A percentile compares a stretch with the other conserved stretches of the same genome.
These are phyloP conservation scores for Pseudonitzschia multistriata DNA, from an alignment of 108 stramenopile species.

Conservation along the genomic window DNA sequence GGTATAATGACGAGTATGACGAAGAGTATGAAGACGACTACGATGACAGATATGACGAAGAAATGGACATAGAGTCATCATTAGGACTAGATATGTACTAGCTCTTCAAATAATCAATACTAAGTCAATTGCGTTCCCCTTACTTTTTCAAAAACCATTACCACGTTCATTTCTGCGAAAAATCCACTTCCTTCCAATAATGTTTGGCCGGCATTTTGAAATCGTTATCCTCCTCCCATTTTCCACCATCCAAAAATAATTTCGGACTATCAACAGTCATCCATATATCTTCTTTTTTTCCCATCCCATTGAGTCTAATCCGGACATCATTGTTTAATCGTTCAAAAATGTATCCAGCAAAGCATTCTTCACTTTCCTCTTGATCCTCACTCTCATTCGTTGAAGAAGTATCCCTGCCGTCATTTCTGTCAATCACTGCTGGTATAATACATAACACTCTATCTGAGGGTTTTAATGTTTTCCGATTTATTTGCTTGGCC, in stretches of 20 bases:
- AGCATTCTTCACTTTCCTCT: slow-evolving; percentile 63
- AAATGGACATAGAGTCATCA: slow-evolving; percentile 73
- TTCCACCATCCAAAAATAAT: slow-evolving; percentile 74
- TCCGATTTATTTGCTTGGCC: slow-evolving; percentile 39
- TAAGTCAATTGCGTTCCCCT: background rate
- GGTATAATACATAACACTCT: slow-evolving; percentile 44
- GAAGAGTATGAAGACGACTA: slow-evolving; percentile 5
- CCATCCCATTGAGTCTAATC: slow-evolving; percentile 66
- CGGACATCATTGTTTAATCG: slow-evolving; percentile 61
- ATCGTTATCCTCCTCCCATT: slow-evolving; percentile 35
- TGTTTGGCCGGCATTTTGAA: slow-evolving; percentile 31
- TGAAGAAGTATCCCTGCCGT: slow-evolving; percentile 1
- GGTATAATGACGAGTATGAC: background rate
- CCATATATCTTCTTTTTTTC: slow-evolving; percentile 76
- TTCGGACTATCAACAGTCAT: slow-evolving; percentile 54
- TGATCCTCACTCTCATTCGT: slow-evolving; percentile 37
- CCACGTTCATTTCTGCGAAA: slow-evolving; percentile 32
- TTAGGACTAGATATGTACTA: slow-evolving; percentile 72
- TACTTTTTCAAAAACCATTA: background rate
- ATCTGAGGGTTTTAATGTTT: slow-evolving; percentile 18
- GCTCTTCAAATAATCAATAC: background rate
- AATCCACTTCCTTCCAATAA: slow-evolving; percentile 50
- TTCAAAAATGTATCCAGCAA: slow-evolving; percentile 63
- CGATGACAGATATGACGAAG: slow-evolving; percentile 53
- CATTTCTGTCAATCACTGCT: slow-evolving; percentile 19